Base-by-base conservation (phyloP, 306 rosid species). In the Arachis hypogaea region DNA sequence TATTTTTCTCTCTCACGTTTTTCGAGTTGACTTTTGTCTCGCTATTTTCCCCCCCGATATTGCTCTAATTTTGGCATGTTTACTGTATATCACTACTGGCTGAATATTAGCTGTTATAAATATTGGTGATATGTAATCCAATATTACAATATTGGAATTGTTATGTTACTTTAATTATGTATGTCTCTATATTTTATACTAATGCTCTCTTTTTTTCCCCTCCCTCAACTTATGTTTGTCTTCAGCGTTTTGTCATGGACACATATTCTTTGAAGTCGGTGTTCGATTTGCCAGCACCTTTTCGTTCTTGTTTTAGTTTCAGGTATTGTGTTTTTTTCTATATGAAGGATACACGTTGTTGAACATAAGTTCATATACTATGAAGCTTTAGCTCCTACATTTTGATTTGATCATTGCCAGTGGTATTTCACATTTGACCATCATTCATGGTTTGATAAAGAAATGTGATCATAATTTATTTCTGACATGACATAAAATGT, bases 301-400 rank as follows among this genome's bases (percentile, higher is more conserved):
- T 94, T 78, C 96, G 83, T 9, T 83, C 97, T 7, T 76, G 82
- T 77, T 94, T 94, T 81, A 88, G 80, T 72, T 94, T 89, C 93
- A 94, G 98, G 98, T 94, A 86, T 65, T 74, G 10, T 42, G 11
- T 22, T 7, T 47, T 47, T 59, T 33, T 14, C 44, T 9, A 45
- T 16, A 57, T 22, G 30, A 50, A 64, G 61, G 36, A 42, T 74
- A 66, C 79, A 16, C 30, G 59, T 78, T 79, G 43, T 63, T 57
- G 55, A 47, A 33, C 40, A 30, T 28, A 55, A 22, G 56, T 36
- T 73, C 66, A 67, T 47, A 70, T 76, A 43, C 51, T 59, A 52
- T 63, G 36, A 46, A 56, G 58, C 58, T 64, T 51, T 16, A 49
- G 8, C 43, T 63, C 68, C 45, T 59, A 30, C 63, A 36, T 45